A percentile compares a stretch with the other conserved stretches of the same genome.
Evolutionary conservation across 148 eudicot species (phyloP).

Genomic region (Amaranthus palmeri): DNA sequence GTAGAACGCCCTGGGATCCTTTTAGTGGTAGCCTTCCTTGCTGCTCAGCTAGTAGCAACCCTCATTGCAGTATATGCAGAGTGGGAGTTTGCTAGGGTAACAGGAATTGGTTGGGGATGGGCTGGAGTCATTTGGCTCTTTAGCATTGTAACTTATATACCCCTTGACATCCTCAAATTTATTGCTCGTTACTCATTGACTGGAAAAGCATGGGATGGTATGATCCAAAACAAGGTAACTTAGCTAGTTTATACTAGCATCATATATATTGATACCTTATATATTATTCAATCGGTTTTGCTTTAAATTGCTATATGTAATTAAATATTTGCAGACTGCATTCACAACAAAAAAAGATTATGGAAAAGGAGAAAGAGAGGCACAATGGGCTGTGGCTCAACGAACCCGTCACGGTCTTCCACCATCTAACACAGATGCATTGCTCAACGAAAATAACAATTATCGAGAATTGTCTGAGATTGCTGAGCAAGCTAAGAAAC

Average conservation of each 20-base stretch:
- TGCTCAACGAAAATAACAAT: conserved; percentile 22
- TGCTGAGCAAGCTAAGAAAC: conserved; percentile 44
- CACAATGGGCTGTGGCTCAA: conserved; percentile 53
- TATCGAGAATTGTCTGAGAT: conserved; percentile 39
- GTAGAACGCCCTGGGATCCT: conserved; percentile 69
- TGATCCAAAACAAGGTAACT: conserved; percentile 46
- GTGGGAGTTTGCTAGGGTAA: conserved; percentile 65
- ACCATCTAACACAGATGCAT: conserved; percentile 14
- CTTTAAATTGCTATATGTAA: not conserved
- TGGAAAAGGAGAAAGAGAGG: conserved; percentile 59
- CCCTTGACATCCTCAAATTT: conserved; percentile 77
- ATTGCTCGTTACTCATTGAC: conserved; percentile 41
- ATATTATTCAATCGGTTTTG: not conserved
- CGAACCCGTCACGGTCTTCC: conserved; percentile 58
- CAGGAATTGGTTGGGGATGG: conserved; percentile 87
- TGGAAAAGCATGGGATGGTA: conserved; percentile 51
- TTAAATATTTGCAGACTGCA: conserved; percentile 28
- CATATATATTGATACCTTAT: too few relatives aligned
- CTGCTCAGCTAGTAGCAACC: conserved; percentile 83
- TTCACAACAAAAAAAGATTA: conserved; percentile 56
- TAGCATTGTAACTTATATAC: conserved; percentile 67
- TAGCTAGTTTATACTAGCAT: not conserved
- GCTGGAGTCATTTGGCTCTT: conserved; percentile 84
- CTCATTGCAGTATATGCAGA: conserved; percentile 67
- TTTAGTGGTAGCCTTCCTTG: conserved; percentile 54